Evolutionary conservation across 2,329 filamentous ascomycete genomes (phyloP), one percentile per base, ranked within the genome.

Genomic region (Clathrospora elynae): DNA sequence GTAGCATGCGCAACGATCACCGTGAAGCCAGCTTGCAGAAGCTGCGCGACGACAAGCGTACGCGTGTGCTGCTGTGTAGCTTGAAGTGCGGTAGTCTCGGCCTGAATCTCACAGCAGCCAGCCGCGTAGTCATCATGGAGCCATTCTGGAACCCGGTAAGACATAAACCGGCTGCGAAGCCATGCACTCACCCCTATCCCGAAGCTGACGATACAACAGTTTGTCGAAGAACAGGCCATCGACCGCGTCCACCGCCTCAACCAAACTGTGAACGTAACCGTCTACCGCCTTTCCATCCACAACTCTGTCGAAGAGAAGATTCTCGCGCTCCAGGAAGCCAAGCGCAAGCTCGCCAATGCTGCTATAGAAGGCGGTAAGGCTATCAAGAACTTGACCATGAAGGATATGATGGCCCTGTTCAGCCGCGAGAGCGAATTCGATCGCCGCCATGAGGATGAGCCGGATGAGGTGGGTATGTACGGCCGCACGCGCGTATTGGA

Each of bases 161-260:
- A 75, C 13, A 18, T 16, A 11, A 6, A 23, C 6, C 20, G 10
- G 6, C 20, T 6, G 25, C 6, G 2, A n/a, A 17, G 6, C 13
- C 12, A 5, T 14, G 18, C 19, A 23, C 11, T 16, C 20, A 18
- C 23, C n/a, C 18, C n/a, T n/a, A 16, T 31, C 16, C 6, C 19
- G 7, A 5, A 7, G 4, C 20, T 28, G 25, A 16, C 14, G 19
- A 0, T 18, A 7, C 20, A 6, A 7, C 50, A 88, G 81, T 99
- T 99, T 64, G 90, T 99, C 22, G 93, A 99, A 75, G 93, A 99
- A 70, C 93, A 99, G 77, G 93, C 93, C 34, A 99, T 99, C 58
- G 93, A 99, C 71, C 90, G 93, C 40, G 93, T 99, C 17, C 93
- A 99, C 68, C 90, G 93, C n/a, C 85, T 99, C 38, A 97, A 95